Evolutionary conservation across 768 basidiomycete genomes (phyloP), one percentile per base, ranked within the genome.

Genomic region (Termitomyces sp.): DNA sequence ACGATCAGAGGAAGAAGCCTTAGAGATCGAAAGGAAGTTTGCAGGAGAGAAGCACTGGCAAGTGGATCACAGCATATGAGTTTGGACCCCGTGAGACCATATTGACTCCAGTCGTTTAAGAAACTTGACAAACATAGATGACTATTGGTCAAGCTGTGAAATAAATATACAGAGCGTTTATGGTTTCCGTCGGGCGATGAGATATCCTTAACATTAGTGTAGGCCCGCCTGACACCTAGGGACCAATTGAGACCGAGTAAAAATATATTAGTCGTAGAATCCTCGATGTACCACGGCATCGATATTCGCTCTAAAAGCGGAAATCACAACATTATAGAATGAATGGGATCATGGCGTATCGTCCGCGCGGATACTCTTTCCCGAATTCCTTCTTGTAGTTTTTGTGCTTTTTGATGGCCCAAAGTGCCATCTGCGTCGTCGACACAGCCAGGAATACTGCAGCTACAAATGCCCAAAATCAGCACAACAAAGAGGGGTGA

Each of bases 321-420:
- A 39, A n/a, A 5, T n/a, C 9, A 4, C 28, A 13, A 68, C 62
- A 62, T 39, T 70, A 83, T 31, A 86, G 74, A 18, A 92, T 69
- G 71, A 87, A 88, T 0, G 94, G 94, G 64, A 93, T 77, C 70
- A 96, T 85, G 36, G 84, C 86, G 71, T 87, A 92, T 70, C 94
- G 77, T 22, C 72, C 74, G 63, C 74, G 80, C 45, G 84, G 94
- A 67, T 93, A 96, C 57, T 87, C 83, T 63, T 84, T 86, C 34
- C 94, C 94, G 64, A 98, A 97, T 70, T 99, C 96, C 68, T 88
- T 94, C 79, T 86, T 91, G 76, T 98, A 98, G 53, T 80, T 80
- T 54, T 72, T 75, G 65, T 98, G 95, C 76, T 97, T 98, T 78
- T 95, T 93, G 41, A 81, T 65, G 15, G 95, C 95, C 97, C 97